These are phyloP conservation scores for Sugiyamaella xylanicola DNA, from an alignment of 1,139 yeast genomes.

Conservation along the genomic window DNA sequence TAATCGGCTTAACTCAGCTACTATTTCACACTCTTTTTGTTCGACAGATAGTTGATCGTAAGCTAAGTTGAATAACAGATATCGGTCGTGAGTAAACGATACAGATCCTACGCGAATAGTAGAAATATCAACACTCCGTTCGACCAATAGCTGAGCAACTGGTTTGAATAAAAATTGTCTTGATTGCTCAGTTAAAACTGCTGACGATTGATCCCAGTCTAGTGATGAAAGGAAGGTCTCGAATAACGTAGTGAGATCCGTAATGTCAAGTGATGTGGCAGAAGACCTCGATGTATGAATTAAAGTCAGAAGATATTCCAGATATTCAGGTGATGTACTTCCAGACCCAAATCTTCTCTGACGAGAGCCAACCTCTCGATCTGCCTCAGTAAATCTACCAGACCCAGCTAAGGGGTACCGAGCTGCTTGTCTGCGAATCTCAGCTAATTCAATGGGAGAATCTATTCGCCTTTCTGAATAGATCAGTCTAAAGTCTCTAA, in stretches of 20 bases:
- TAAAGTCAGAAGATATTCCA: conserved; percentile 4
- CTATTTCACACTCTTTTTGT: conserved; percentile 7
- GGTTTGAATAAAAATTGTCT: conserved; percentile 7
- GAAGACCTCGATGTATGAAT: conserved; percentile 4
- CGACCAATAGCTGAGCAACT: conserved; percentile 9
- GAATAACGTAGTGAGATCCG: conserved; percentile 9
- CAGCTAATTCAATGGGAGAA: too few species aligned
- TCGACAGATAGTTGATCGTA: conserved; percentile 1
- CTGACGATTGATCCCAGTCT: conserved; percentile 5
- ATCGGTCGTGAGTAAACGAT: conserved; percentile 10
- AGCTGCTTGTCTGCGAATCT: too few species aligned
- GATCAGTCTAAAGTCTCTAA: too few species aligned
- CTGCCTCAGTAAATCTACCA: too few species aligned
- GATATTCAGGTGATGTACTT: neutral
- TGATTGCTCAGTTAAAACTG: conserved; percentile 1
- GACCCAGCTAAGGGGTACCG: too few species aligned
- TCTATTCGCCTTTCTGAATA: too few species aligned
- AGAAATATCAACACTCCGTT: conserved; percentile 1
- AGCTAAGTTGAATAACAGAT: conserved; percentile 3
- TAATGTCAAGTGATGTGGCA: conserved; percentile 8
- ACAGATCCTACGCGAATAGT: conserved; percentile 8
- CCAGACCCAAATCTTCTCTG: neutral
- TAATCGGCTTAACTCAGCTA: conserved; percentile 8
- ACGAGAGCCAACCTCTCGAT: too few species aligned
- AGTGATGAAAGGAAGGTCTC: conserved; percentile 11